phyloP scores from a whole-genome alignment of 176 grass and related monocot genomes.

The Cenchrus fungigraminus region DNA sequence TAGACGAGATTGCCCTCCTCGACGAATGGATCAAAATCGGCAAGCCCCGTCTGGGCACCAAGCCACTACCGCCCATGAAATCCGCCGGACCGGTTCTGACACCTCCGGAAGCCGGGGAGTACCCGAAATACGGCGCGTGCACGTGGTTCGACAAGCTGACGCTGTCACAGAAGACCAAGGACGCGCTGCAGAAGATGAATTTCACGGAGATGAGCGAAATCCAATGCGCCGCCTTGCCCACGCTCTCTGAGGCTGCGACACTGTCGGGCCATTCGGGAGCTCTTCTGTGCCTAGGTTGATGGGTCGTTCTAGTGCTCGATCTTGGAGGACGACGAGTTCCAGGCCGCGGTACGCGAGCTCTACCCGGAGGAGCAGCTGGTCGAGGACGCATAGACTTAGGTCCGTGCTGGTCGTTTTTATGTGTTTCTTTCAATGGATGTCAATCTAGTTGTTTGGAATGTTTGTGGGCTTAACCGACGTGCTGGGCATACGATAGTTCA shows the following conservation, averaged over 20 bases:
- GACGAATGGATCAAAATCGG: conserved; percentile 78
- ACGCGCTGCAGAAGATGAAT: conserved; percentile 50
- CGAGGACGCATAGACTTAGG: no score
- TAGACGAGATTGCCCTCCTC: conserved; percentile 68
- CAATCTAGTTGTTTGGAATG: no score
- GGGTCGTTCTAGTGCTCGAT: no score
- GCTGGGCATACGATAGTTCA: no score
- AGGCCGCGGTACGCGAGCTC: no score
- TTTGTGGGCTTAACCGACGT: no score
- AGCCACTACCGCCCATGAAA: conserved; percentile 51
- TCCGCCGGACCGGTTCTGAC: not conserved
- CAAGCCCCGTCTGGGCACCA: conserved; percentile 70
- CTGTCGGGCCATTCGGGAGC: conserved; percentile 47
- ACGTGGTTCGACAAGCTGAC: conserved; percentile 73
- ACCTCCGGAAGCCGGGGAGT: conserved; percentile 32
- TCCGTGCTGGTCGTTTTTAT: no score
- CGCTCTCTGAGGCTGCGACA: conserved; percentile 76
- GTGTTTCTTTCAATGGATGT: no score
- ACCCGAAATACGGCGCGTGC: conserved; percentile 65
- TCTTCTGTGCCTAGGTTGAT: no score
- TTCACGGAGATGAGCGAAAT: conserved; percentile 92
- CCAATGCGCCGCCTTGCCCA: conserved; percentile 82
- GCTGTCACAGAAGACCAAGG: conserved; percentile 73
- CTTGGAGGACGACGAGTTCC: no score
- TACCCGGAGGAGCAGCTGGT: no score